Percentiles rank a stretch among this genome's conserved stretches.
Evolutionary conservation across 1,284 basidiomycete genomes (phyloP).

Genomic region (Trametes hirsuta): DNA sequence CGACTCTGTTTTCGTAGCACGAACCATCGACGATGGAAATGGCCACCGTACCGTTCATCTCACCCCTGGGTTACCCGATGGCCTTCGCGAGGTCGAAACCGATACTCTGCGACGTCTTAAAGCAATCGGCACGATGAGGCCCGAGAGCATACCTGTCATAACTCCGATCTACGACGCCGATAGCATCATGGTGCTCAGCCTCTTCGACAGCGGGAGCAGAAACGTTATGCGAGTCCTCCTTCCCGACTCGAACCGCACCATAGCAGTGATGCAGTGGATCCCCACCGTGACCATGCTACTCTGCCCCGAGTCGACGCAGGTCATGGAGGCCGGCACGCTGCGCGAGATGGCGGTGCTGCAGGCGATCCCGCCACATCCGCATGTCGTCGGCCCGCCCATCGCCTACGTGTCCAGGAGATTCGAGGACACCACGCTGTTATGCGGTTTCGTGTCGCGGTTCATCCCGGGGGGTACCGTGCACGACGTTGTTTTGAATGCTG

Average conservation of each 20-base stretch:
- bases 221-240: neutral
- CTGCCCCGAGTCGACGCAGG: neutral
- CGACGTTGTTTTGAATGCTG: neutral
- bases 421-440: neutral
- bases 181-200: neutral
- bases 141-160: no score
- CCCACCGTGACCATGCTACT: neutral
- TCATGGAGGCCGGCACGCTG: neutral
- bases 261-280: neutral
- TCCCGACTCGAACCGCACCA: neutral
- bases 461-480: neutral
- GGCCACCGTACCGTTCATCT: neutral
- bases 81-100: neutral
- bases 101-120: neutral
- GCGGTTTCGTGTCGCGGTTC: neutral
- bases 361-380: neutral
- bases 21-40: neutral
- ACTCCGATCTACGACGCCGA: neutral
- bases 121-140: neutral
- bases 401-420: neutral
- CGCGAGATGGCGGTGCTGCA: neutral
- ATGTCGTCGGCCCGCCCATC: neutral
- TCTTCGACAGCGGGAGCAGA: neutral
- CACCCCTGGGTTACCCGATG: neutral
- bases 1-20: neutral